Percentiles rank a stretch among this genome's conserved stretches.
These are phyloP conservation scores for Rubia peregrina DNA, from an alignment of 305 asterid species.

Conservation along the genomic window DNA sequence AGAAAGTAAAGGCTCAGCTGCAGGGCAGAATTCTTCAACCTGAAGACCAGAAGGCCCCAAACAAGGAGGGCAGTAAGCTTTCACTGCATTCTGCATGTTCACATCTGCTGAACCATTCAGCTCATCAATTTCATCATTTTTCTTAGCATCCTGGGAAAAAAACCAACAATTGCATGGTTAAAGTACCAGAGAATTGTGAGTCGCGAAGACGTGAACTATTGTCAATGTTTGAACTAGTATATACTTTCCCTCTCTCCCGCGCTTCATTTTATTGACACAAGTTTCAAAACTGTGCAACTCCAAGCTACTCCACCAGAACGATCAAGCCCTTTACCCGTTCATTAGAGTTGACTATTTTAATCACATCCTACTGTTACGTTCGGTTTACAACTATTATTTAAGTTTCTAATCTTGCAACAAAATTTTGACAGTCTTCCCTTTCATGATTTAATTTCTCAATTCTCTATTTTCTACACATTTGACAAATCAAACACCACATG, in stretches of 20 bases:
- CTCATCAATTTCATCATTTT: conserved; percentile 65
- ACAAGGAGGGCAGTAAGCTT: conserved; percentile 85
- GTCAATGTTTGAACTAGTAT: neutral
- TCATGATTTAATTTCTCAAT: neutral
- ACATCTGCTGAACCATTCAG: conserved; percentile 45
- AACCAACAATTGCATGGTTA: conserved; percentile 6
- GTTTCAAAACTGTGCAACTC: neutral
- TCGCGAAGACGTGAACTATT: neutral
- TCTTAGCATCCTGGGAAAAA: conserved; percentile 63
- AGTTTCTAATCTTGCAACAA: neutral
- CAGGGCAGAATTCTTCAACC: conserved; percentile 39
- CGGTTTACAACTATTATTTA: neutral
- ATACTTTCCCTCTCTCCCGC: neutral
- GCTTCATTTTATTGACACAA: neutral
- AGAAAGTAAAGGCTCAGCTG: conserved; percentile 36
- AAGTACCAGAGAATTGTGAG: neutral
- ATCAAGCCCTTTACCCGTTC: neutral
- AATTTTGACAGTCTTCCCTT: neutral
- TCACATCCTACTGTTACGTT: neutral
- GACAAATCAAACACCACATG: too few species aligned
- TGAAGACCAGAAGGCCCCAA: conserved; percentile 44
- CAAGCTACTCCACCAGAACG: neutral
- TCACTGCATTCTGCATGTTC: conserved; percentile 44
- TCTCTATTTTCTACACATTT: too few species aligned
- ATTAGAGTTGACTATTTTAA: neutral